These are phyloP conservation scores for Lantana camara DNA, from an alignment of 257 asterid species.

Conservation along the genomic window DNA sequence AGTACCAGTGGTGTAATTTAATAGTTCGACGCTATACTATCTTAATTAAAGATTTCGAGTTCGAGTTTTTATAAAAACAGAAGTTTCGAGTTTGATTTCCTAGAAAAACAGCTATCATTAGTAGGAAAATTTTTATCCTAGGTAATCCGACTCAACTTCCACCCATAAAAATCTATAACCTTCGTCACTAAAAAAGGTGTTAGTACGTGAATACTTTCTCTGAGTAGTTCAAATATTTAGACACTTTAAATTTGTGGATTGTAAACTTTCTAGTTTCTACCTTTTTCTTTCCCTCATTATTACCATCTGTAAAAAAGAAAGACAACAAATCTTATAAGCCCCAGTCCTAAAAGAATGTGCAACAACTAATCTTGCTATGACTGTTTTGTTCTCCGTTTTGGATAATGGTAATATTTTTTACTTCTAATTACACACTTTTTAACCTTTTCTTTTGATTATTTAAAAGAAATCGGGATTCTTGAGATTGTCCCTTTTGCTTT, in stretches of 20 bases:
- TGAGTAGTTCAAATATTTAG: no score
- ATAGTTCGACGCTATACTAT: no score
- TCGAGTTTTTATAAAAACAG: no score
- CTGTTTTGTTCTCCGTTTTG: neutral
- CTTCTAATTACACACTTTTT: neutral
- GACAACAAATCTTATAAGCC: neutral
- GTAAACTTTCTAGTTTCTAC: neutral
- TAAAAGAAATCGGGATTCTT: neutral
- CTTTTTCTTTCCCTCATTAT: constrained; percentile 6
- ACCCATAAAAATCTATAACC: no score
- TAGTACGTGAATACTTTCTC: no score
- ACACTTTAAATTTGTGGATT: no score
- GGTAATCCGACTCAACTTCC: no score
- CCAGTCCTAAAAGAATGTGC: constrained; percentile 29
- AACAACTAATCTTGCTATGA: neutral
- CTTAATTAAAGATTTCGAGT: no score
- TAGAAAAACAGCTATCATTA: no score
- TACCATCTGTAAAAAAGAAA: constrained; percentile 1
- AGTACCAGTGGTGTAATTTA: no score
- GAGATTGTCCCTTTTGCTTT: neutral
- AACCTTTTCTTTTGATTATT: neutral
- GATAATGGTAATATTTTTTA: constrained; percentile 6
- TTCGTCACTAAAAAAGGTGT: neutral
- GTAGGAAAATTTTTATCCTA: no score
- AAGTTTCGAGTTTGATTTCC: no score